Evolutionary conservation across 2,329 filamentous ascomycete species (phyloP).

Genomic region (Acephala macrosclerotiorum): DNA sequence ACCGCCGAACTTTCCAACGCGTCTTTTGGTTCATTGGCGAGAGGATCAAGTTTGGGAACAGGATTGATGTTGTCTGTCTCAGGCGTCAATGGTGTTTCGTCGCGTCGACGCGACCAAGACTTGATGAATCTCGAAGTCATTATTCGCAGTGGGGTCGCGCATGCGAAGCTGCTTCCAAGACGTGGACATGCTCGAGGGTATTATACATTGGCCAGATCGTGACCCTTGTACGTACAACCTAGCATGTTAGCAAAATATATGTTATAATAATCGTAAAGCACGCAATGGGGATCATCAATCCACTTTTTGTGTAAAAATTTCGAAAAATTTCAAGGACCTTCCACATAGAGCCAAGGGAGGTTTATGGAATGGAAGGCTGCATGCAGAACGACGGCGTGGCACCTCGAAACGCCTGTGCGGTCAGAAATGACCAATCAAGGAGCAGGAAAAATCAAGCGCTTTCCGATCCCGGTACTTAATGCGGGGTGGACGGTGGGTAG

Average conservation of each 20-base stretch:
- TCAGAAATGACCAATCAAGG: neutral
- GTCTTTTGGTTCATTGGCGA: neutral
- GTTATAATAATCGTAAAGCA: neutral
- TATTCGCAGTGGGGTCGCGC: neutral
- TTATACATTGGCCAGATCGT: neutral
- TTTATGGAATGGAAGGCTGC: neutral
- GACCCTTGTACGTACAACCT: neutral
- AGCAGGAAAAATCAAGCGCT: neutral
- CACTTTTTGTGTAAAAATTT: neutral
- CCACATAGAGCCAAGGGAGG: neutral
- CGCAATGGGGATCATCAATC: conserved; percentile 7
- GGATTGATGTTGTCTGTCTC: neutral
- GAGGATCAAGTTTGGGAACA: neutral
- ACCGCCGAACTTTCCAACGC: neutral
- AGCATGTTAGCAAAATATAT: neutral
- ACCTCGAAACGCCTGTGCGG: neutral
- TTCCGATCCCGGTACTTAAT: neutral
- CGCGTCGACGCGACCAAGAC: neutral
- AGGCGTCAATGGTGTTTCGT: neutral
- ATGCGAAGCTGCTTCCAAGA: neutral
- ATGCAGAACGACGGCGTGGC: neutral
- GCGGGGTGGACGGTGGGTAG: neutral
- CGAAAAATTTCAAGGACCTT: neutral
- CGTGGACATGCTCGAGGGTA: neutral
- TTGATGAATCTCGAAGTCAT: conserved; percentile 3